Conservation (phyloP, 2,329 filamentous ascomycete species). For the Aspergillus pseudonomiae region DNA sequence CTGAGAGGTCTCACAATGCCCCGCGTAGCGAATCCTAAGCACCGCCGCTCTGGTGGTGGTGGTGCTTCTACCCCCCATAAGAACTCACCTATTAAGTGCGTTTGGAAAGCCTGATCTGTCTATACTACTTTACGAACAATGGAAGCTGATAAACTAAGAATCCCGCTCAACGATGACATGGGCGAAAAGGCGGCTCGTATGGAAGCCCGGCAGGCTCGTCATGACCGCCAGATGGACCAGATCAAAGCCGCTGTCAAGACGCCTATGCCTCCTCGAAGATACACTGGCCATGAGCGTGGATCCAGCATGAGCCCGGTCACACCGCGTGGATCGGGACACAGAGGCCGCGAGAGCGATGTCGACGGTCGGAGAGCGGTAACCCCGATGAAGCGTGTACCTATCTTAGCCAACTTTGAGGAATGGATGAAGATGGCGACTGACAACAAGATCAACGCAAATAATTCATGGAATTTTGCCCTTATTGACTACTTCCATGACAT, state of each 20-base stretch:
- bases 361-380: slow-evolving; percentile 75
- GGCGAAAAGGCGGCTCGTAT: slow-evolving; percentile 87
- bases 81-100: slow-evolving; percentile 54
- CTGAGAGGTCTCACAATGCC: slow-evolving; percentile 51
- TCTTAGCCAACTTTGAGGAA: slow-evolving; percentile 97
- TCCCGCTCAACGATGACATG: slow-evolving; percentile 94
- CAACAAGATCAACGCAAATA: slow-evolving; percentile 97
- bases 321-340: slow-evolving; percentile 44
- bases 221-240: slow-evolving; percentile 90
- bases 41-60: slow-evolving; percentile 51
- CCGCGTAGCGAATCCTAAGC: slow-evolving; percentile 56
- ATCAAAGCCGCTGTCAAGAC: slow-evolving; percentile 72
- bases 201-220: slow-evolving; percentile 82
- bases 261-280: slow-evolving; percentile 45
- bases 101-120: slow-evolving; percentile 3
- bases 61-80: slow-evolving; percentile 56
- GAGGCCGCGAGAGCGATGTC: slow-evolving; percentile 52
- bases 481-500: slow-evolving; percentile 99
- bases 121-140: not conserved
- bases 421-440: slow-evolving; percentile 99
- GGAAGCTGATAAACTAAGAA: slow-evolving; percentile 56
- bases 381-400: slow-evolving; percentile 92
- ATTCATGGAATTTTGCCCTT: slow-evolving; percentile 99
- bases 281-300: slow-evolving; percentile 39
- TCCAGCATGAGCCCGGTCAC: slow-evolving; percentile 53